These are phyloP conservation scores for Sequoiadendron giganteum DNA, from an alignment of 75 land plant species.

Conservation along the genomic window DNA sequence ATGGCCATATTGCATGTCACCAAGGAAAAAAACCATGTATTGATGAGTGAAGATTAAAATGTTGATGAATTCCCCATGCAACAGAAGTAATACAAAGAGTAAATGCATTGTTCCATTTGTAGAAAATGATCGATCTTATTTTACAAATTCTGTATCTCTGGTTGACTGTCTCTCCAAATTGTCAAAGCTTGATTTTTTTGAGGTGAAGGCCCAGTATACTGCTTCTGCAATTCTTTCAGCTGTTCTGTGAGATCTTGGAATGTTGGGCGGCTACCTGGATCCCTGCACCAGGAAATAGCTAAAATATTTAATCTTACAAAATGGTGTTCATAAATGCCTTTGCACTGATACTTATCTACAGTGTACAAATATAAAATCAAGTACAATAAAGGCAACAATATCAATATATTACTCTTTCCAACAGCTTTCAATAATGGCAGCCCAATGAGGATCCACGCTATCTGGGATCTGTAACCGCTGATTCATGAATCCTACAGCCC, in stretches of 20 bases:
- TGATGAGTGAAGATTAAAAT: neutral
- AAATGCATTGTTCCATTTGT: neutral
- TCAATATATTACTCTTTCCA: constrained; percentile 59
- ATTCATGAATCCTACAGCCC: constrained; percentile 89
- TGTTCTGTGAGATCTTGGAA: constrained; percentile 65
- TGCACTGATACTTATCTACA: neutral
- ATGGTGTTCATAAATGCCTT: neutral
- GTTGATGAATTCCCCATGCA: neutral
- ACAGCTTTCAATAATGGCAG: constrained; percentile 64
- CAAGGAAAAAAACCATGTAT: neutral
- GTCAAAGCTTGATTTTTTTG: neutral
- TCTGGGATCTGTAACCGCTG: constrained; percentile 70
- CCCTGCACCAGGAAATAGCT: constrained; percentile 30
- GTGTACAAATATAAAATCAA: neutral
- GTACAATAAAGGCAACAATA: neutral
- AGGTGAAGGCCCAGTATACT: constrained; percentile 25
- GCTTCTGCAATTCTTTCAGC: constrained; percentile 58
- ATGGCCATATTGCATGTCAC: constrained; percentile 1
- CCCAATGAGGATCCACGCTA: constrained; percentile 59
- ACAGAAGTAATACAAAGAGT: neutral
- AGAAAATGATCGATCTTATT: neutral
- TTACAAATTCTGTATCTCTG: neutral
- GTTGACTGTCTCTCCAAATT: neutral
- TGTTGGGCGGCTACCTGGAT: constrained; percentile 60
- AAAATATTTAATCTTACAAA: neutral